Evolutionary conservation across 306 rosid species (phyloP), one percentile per base, ranked within the genome.

Genomic region (Begonia fuchsioides): DNA sequence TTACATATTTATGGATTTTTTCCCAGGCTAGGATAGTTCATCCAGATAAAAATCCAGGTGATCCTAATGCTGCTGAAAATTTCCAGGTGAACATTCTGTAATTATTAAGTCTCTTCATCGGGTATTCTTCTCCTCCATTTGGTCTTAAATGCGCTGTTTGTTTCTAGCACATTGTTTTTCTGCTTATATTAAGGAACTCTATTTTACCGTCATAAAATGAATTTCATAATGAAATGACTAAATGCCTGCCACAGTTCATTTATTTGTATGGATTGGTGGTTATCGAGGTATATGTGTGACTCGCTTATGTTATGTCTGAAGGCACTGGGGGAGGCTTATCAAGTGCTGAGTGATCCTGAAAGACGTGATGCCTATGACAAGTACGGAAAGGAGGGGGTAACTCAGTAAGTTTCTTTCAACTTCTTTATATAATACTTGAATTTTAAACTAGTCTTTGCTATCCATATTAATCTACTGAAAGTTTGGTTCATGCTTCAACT

Each of bases 251-350:
- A 20, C 32, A 20, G 32, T 20, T 3, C 32, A 1, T 20, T 20
- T 20, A 20, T 20, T 20, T 20, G 32, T 45, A 12, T 40, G 44
- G 44, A 40, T 45, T 45, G 32, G 32, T 20, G 32, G 32, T 20
- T 20, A 20, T 20, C 32, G 32, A 20, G 5, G 32, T 20, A 20
- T 20, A 20, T 20, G 5, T 20, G 32, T 20, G 32, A 20, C 32
- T 20, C 5, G 32, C 32, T 20, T 20, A 39, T 48, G 46, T 9
- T 49, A 13, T 39, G 45, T 44, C 13, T 53, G 32, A 69, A 90
- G 98, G 82, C 56, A 55, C 93, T 90, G 44, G 98, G 96, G 26
- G 98, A 90, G 76, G 98, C 98, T 59, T 90, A 90, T 81, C 98
- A 90, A 73, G 93, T 90, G 43, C 67, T 90, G 68, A 77, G 98